Conservation (phyloP, 768 basidiomycete genomes). For the Kwoniella shandongensis region DNA sequence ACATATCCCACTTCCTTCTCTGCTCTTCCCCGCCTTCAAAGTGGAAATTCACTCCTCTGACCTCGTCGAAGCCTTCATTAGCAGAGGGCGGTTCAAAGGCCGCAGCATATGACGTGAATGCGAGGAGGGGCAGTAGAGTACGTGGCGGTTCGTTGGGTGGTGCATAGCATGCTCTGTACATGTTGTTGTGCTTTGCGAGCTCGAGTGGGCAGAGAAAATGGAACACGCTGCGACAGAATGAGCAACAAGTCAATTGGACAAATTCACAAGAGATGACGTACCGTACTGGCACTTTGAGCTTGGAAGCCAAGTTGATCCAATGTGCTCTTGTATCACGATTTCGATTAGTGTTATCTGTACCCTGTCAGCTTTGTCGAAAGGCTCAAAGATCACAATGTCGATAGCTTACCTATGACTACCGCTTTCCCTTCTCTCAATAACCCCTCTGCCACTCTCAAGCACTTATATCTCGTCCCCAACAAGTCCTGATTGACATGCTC, state of each 20-base stretch:
- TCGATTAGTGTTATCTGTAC: constrained; percentile 87
- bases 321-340: constrained; percentile 66
- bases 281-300: constrained; percentile 62
- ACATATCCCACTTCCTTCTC: constrained; percentile 72
- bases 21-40: constrained; percentile 77
- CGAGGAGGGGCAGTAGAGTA: constrained; percentile 41
- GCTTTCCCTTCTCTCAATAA: constrained; percentile 62
- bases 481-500: constrained; percentile 84
- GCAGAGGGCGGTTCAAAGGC: constrained; percentile 63
- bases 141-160: constrained; percentile 29
- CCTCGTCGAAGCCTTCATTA: constrained; percentile 73
- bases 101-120: constrained; percentile 42
- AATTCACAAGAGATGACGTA: constrained; percentile 35
- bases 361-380: not conserved
- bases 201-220: constrained; percentile 73
- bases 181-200: constrained; percentile 88
- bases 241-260: constrained; percentile 8
- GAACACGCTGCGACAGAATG: constrained; percentile 62
- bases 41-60: constrained; percentile 74
- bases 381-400: constrained; percentile 65
- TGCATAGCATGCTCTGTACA: constrained; percentile 69
- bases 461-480: constrained; percentile 71
- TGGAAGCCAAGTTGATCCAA: constrained; percentile 70
- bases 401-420: constrained; percentile 61
- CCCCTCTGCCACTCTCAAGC: constrained; percentile 65